These are phyloP conservation scores for Ilyonectria destructans DNA, from an alignment of 2,329 filamentous ascomycete species.

Conservation along the genomic window DNA sequence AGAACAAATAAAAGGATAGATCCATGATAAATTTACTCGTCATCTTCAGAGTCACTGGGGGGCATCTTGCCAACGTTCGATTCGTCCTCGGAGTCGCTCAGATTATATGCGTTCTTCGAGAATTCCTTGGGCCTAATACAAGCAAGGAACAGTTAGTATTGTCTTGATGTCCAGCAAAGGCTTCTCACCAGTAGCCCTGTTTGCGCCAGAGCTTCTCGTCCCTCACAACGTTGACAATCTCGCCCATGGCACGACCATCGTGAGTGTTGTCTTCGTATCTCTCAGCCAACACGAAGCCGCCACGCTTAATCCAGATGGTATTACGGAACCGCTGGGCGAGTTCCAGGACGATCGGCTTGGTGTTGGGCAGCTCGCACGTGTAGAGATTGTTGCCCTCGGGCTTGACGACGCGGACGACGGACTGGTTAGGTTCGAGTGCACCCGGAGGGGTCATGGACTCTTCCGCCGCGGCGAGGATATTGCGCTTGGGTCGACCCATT, in stretches of 20 bases:
- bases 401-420: conserved; percentile 84
- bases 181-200: conserved; percentile 83
- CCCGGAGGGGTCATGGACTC: conserved; percentile 75
- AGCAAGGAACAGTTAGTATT: conserved; percentile 40
- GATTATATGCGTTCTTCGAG: conserved; percentile 73
- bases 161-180: neutral
- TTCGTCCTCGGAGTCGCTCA: conserved; percentile 82
- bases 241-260: conserved; percentile 85
- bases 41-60: conserved; percentile 84
- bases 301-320: conserved; percentile 93
- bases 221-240: conserved; percentile 93
- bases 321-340: conserved; percentile 89
- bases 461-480: conserved; percentile 83
- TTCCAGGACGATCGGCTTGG: conserved; percentile 81
- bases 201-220: conserved; percentile 96
- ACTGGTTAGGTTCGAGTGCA: conserved; percentile 73
- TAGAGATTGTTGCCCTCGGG: conserved; percentile 93
- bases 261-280: conserved; percentile 74
- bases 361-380: conserved; percentile 80
- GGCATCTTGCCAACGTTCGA: conserved; percentile 90
- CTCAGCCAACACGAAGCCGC: conserved; percentile 90
- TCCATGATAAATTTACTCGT: conserved; percentile 54
- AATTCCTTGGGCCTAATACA: conserved; percentile 83
- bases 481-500: conserved; percentile 73
- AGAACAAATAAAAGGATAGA: conserved; percentile 51